phyloP scores from a whole-genome alignment of 2,329 filamentous ascomycete species.

The Fusarium sp. region DNA sequence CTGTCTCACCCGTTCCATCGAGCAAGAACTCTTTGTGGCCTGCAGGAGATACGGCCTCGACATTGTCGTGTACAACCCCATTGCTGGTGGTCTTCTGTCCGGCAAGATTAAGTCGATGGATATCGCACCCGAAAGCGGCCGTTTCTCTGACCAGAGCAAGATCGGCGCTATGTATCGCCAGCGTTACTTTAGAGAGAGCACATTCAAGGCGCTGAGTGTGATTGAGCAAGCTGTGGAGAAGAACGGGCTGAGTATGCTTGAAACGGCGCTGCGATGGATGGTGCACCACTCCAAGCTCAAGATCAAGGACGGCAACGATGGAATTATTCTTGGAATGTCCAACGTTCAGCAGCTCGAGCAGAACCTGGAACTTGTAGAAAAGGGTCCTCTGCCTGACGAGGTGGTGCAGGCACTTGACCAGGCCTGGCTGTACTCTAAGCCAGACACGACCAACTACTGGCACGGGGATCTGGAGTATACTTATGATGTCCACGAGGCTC shows the following conservation, averaged over 20 bases:
- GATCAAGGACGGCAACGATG: constrained; percentile 65
- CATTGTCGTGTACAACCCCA: constrained; percentile 84
- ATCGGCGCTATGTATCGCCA: constrained; percentile 69
- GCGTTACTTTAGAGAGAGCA: constrained; percentile 77
- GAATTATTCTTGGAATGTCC: constrained; percentile 69
- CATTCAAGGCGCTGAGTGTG: constrained; percentile 71
- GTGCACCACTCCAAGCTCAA: constrained; percentile 75
- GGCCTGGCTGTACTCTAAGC: constrained; percentile 79
- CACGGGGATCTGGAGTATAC: constrained; percentile 72
- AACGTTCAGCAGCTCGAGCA: constrained; percentile 66
- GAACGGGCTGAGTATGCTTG: constrained; percentile 75
- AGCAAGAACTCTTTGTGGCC: constrained; percentile 77
- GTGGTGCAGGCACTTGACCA: constrained; percentile 80
- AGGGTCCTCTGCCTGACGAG: constrained; percentile 80
- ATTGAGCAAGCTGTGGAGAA: constrained; percentile 76
- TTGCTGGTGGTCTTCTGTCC: constrained; percentile 83
- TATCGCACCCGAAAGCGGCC: constrained; percentile 70
- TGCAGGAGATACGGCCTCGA: constrained; percentile 82
- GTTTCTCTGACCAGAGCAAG: constrained; percentile 71
- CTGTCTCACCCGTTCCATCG: constrained; percentile 79
- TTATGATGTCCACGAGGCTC: constrained; percentile 70
- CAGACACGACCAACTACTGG: constrained; percentile 64
- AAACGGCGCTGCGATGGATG: constrained; percentile 79
- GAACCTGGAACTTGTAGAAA: constrained; percentile 69
- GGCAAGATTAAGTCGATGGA: constrained; percentile 81